phyloP scores from a whole-genome alignment of 1,284 basidiomycete species.

The Sanghuangporus weigelae region DNA sequence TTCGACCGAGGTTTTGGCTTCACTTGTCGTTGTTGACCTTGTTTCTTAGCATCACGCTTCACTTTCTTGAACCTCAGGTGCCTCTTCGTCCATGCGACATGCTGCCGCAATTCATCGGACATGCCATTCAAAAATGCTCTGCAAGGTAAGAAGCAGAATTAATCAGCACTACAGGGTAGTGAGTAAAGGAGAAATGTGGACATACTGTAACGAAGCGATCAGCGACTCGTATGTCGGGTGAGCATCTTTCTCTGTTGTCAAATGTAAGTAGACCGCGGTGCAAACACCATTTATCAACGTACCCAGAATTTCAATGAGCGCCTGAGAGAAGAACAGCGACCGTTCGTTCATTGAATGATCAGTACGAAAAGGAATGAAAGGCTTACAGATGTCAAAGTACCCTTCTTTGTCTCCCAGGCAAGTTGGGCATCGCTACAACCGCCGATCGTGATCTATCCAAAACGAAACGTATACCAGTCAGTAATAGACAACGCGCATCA shows the following conservation, averaged over 20 bases:
- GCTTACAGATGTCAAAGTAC: slow-evolving; percentile 9
- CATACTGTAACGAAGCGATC: not conserved
- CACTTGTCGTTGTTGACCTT: not conserved
- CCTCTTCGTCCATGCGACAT: not conserved
- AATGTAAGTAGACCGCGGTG: not conserved
- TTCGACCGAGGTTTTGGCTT: too few species aligned
- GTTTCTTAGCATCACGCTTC: not conserved
- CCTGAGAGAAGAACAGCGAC: not conserved
- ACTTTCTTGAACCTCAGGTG: not conserved
- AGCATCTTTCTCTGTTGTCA: slow-evolving; percentile 3
- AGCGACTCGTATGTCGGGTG: slow-evolving; percentile 5
- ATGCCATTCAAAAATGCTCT: not conserved
- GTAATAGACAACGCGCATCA: not conserved
- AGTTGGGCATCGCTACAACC: slow-evolving; percentile 1
- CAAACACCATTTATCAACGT: not conserved
- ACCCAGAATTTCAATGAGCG: slow-evolving; percentile 7
- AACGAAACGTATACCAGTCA: not conserved
- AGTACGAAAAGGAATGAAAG: not conserved
- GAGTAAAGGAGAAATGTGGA: not conserved
- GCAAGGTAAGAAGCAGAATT: not conserved
- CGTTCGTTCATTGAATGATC: not conserved
- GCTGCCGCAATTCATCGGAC: slow-evolving; percentile 1
- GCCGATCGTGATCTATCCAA: slow-evolving; percentile 1
- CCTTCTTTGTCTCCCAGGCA: not conserved
- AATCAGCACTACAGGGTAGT: not conserved